Evolutionary conservation across 495 filamentous ascomycete species (phyloP).

Genomic region (Penicillium argentinense): DNA sequence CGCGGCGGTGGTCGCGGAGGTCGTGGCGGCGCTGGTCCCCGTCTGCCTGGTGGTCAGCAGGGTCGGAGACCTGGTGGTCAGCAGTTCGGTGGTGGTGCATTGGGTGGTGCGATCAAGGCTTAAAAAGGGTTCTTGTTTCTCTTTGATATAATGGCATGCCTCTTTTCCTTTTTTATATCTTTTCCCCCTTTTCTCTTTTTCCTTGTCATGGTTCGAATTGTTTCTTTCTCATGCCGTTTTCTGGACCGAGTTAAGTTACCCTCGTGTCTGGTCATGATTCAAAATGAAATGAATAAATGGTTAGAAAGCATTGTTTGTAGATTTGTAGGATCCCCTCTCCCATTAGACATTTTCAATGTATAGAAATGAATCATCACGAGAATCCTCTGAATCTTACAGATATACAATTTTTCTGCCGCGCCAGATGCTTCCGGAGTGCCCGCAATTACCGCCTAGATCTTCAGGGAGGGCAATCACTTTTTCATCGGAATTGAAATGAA

Average conservation of each 20-base stretch:
- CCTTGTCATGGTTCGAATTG: constrained; percentile 8
- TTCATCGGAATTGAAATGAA: too few species aligned
- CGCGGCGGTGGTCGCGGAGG: constrained; percentile 60
- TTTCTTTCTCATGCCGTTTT: constrained; percentile 25
- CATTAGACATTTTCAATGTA: too few species aligned
- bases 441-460: too few species aligned
- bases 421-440: too few species aligned
- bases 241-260: constrained; percentile 14
- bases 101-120: constrained; percentile 64
- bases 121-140: constrained; percentile 39
- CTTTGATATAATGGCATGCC: constrained; percentile 43
- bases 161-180: constrained; percentile 16
- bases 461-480: too few species aligned
- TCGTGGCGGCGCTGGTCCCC: constrained; percentile 65
- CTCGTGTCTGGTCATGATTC: constrained; percentile 21
- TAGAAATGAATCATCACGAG: neutral
- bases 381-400: neutral
- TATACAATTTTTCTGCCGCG: too few species aligned
- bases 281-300: constrained; percentile 32
- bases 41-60: constrained; percentile 49
- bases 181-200: constrained; percentile 12
- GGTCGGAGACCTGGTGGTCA: constrained; percentile 56
- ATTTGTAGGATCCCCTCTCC: neutral
- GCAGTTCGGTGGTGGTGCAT: constrained; percentile 63
- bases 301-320: constrained; percentile 15